Conservation (phyloP, 2,329 filamentous ascomycete genomes). For the Arthroderma uncinatum region DNA sequence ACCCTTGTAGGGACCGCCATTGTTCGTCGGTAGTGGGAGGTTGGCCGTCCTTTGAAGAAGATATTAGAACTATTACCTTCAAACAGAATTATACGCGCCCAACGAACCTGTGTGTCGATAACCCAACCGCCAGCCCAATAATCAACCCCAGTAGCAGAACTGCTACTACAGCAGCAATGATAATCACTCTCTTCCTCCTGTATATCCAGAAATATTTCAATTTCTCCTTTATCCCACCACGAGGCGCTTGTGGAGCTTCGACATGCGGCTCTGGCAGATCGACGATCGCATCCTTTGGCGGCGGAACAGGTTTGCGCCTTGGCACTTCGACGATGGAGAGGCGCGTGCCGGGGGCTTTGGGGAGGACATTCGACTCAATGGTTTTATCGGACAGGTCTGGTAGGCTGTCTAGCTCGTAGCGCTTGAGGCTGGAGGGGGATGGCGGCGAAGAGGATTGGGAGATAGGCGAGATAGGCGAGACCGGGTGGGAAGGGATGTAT, state of each 20-base stretch:
- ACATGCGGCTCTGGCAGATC: neutral
- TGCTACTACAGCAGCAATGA: constrained; percentile 9
- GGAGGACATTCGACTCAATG: neutral
- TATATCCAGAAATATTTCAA: neutral
- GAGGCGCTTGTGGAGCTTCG: neutral
- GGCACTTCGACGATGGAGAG: constrained; percentile 10
- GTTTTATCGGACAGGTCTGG: neutral
- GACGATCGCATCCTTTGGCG: constrained; percentile 1
- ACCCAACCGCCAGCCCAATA: constrained; percentile 26
- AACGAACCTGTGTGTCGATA: constrained; percentile 11
- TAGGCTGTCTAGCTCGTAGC: constrained; percentile 5
- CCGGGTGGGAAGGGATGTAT: neutral
- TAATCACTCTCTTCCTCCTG: constrained; percentile 9
- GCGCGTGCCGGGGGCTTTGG: constrained; percentile 9
- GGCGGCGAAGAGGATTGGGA: constrained; percentile 6
- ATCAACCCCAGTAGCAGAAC: constrained; percentile 23
- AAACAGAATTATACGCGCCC: neutral
- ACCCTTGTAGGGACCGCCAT: constrained; percentile 45
- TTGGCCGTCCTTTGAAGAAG: constrained; percentile 21
- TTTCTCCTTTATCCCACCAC: constrained; percentile 9
- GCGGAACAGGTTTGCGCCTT: constrained; percentile 15
- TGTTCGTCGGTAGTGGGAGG: constrained; percentile 41
- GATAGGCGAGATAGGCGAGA: neutral
- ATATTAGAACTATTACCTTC: neutral
- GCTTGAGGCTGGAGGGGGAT: constrained; percentile 8